These are phyloP conservation scores for Fusarium mangiferae DNA, from an alignment of 2,329 filamentous ascomycete species.

Conservation along the genomic window DNA sequence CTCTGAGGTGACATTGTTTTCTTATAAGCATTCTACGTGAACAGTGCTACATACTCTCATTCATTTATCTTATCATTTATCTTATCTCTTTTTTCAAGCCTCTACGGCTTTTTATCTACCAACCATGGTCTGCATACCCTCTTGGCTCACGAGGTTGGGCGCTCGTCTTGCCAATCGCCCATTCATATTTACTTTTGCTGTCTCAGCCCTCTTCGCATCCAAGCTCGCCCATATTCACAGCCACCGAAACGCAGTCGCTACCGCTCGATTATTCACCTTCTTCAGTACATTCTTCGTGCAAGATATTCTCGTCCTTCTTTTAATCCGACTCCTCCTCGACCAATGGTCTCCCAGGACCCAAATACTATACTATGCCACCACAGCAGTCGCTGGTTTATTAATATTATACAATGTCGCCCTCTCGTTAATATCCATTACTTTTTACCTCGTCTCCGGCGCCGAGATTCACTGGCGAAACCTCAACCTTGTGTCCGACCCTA, in stretches of 20 bases:
- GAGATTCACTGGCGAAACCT: slow-evolving; percentile 52
- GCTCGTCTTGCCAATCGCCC: slow-evolving; percentile 45
- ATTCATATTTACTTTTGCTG: slow-evolving; percentile 47
- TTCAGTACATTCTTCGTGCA: slow-evolving; percentile 50
- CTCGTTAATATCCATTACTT: slow-evolving; percentile 44
- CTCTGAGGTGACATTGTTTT: background rate
- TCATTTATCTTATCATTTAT: background rate
- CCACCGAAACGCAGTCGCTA: slow-evolving; percentile 46
- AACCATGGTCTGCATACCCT: slow-evolving; percentile 2
- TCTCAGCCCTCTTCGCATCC: slow-evolving; percentile 44
- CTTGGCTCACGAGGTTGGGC: background rate
- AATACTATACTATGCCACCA: slow-evolving; percentile 17
- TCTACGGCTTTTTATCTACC: background rate
- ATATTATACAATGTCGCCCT: slow-evolving; percentile 39
- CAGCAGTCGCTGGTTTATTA: slow-evolving; percentile 27
- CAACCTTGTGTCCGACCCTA: slow-evolving; percentile 46
- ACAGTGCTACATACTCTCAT: background rate
- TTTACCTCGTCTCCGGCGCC: slow-evolving; percentile 48
- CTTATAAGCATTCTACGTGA: background rate
- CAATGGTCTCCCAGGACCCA: slow-evolving; percentile 23
- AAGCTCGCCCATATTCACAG: slow-evolving; percentile 49
- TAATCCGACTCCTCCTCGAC: slow-evolving; percentile 47
- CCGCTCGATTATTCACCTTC: slow-evolving; percentile 43
- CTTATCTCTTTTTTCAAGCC: background rate
- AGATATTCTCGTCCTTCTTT: slow-evolving; percentile 46